Conservation (phyloP, 176 grass and related monocot species). For the Poa pratensis region DNA sequence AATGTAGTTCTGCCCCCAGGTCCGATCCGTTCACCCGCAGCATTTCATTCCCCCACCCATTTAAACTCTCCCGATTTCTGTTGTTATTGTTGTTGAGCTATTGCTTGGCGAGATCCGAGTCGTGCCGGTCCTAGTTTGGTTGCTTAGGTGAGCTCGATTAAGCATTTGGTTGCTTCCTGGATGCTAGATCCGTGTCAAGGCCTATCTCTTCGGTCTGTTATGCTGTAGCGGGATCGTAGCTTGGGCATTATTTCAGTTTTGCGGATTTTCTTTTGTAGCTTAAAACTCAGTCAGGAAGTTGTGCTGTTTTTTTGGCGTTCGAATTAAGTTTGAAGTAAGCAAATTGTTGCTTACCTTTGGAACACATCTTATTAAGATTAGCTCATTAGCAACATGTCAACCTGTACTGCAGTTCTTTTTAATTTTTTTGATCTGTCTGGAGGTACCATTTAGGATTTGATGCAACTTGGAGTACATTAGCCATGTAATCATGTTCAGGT, state of each 20-base stretch:
- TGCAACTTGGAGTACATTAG: background rate
- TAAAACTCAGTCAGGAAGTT: background rate
- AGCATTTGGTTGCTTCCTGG: background rate
- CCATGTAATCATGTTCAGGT: slow-evolving; percentile 35
- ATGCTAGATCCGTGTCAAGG: slow-evolving; percentile 28
- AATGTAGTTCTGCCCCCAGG: slow-evolving; percentile 21
- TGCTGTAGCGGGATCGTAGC: background rate
- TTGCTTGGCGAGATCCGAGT: background rate
- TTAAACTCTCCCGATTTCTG: background rate
- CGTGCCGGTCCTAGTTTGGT: background rate
- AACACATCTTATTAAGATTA: background rate
- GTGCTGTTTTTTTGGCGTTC: background rate
- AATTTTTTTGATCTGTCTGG: slow-evolving; percentile 4
- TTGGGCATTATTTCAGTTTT: background rate
- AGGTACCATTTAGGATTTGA: slow-evolving; percentile 8
- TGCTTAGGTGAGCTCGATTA: background rate
- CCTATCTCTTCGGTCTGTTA: background rate
- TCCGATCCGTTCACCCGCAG: background rate
- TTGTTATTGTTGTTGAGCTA: background rate
- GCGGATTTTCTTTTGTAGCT: background rate
- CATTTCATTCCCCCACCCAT: background rate
- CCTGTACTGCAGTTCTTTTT: background rate
- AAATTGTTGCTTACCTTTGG: background rate
- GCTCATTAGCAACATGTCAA: slow-evolving; percentile 3
- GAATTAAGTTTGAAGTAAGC: slow-evolving; percentile 2